Percentiles rank a stretch among this genome's conserved stretches.
These are phyloP conservation scores for Apophysomyces ossiformis DNA, from an alignment of 371 early-diverging fungal genomes.

Conservation along the genomic window DNA sequence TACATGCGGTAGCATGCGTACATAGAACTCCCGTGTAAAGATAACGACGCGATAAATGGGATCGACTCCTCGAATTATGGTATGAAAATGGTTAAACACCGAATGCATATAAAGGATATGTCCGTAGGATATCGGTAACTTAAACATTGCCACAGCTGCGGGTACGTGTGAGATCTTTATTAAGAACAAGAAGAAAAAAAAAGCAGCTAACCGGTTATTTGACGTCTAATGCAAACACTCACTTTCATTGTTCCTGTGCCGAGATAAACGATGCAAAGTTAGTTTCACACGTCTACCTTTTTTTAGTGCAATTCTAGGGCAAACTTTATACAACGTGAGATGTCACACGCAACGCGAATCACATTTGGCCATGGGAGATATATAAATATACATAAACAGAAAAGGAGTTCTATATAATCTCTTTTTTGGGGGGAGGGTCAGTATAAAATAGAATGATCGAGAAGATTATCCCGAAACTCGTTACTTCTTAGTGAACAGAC, in stretches of 20 bases:
- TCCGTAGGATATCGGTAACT: background rate
- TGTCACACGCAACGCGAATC: background rate
- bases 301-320: conserved; percentile 1
- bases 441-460: background rate
- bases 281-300: background rate
- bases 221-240: background rate
- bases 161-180: background rate
- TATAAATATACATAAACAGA: background rate
- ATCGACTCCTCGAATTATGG: background rate
- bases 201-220: background rate
- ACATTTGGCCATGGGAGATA: background rate
- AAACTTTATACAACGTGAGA: background rate
- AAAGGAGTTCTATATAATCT: background rate
- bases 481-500: background rate
- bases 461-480: background rate
- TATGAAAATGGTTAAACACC: conserved; percentile 2
- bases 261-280: background rate
- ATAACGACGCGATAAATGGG: background rate
- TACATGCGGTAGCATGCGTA: background rate
- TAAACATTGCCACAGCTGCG: background rate
- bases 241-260: conserved; percentile 1
- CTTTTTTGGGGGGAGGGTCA: background rate
- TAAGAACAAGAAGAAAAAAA: conserved; percentile 4
- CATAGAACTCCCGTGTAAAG: background rate
- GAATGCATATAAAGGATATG: background rate